phyloP scores from a whole-genome alignment of 768 basidiomycete genomes.

The Naganishia randhawae region DNA sequence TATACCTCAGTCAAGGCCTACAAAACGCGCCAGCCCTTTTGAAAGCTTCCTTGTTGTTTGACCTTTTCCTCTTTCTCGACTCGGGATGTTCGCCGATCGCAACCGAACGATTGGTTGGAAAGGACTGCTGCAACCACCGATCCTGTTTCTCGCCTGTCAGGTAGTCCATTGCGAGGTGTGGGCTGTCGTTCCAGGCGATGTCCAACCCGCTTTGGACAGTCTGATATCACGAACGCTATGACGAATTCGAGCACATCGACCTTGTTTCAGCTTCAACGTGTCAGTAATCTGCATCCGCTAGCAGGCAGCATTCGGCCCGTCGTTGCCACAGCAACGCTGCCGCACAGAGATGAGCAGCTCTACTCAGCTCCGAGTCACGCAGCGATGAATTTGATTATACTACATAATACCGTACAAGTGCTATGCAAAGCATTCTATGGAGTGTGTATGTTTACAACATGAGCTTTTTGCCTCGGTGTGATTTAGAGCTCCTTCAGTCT shows the following conservation, averaged over 20 bases:
- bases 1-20: neutral
- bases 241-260: neutral
- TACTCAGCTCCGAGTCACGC: no score
- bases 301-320: no score
- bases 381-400: neutral
- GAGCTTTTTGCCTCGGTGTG: neutral
- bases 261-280: conserved; percentile 19
- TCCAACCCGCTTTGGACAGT: neutral
- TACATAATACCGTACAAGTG: neutral
- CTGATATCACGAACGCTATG: neutral
- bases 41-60: no score
- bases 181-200: neutral
- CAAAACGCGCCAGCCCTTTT: conserved; percentile 3
- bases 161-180: neutral
- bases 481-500: conserved; percentile 43
- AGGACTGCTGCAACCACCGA: neutral
- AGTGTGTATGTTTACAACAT: conserved; percentile 10
- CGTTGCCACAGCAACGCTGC: no score
- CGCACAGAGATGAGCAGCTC: no score
- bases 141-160: conserved; percentile 8
- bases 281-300: neutral
- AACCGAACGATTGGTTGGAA: conserved; percentile 3
- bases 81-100: neutral
- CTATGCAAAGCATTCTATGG: neutral
- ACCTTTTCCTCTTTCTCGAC: neutral